Conservation (phyloP, 176 grass and related monocot species). For the Hordeum vulgare region DNA sequence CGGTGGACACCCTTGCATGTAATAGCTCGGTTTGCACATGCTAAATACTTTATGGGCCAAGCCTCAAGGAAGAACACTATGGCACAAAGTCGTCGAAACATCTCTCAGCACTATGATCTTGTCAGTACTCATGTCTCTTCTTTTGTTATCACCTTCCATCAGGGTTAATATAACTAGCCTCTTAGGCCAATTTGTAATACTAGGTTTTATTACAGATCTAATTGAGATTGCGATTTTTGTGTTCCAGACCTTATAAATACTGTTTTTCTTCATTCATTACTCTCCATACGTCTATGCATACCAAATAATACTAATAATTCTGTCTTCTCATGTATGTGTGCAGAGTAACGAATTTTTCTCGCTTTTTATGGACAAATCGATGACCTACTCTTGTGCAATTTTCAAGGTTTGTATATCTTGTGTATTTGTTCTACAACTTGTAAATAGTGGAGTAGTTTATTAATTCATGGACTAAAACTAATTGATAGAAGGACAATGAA, state of each 20-base stretch:
- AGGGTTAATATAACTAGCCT: background rate
- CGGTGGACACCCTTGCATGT: background rate
- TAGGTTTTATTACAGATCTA: background rate
- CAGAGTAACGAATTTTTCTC: background rate
- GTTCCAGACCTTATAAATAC: background rate
- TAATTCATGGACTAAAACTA: background rate
- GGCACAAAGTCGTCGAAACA: background rate
- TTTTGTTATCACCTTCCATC: background rate
- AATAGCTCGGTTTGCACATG: background rate
- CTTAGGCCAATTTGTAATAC: background rate
- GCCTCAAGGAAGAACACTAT: background rate
- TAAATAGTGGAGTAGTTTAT: background rate
- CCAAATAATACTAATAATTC: background rate
- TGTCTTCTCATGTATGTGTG: background rate
- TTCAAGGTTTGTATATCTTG: background rate
- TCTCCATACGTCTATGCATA: background rate
- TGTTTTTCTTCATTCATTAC: background rate
- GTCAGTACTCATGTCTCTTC: background rate
- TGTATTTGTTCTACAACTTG: background rate
- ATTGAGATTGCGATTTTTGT: background rate
- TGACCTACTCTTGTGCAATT: background rate
- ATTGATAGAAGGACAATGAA: background rate
- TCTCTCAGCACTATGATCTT: conserved; percentile 1
- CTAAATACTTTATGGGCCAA: background rate
- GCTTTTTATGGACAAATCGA: background rate